Percentiles rank a stretch among this genome's conserved stretches.
Evolutionary conservation across 2,329 filamentous ascomycete genomes (phyloP).

Genomic region (Ceratocystis harringtonii): DNA sequence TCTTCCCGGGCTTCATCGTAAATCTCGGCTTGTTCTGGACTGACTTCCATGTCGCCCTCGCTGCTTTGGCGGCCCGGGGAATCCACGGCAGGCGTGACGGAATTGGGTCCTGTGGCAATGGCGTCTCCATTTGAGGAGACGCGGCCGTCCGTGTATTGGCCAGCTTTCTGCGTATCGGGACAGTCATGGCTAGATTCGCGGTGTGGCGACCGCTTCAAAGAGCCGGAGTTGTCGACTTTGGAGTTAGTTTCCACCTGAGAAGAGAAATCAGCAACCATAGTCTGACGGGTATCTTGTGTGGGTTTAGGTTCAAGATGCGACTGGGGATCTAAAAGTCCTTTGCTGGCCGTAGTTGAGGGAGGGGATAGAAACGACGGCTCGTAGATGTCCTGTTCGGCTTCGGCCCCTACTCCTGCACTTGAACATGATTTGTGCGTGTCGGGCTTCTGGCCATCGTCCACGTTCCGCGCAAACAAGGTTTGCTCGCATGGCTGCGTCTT

Average conservation of each 20-base stretch:
- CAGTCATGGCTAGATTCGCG: background rate
- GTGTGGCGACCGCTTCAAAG: background rate
- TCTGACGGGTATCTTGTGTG: background rate
- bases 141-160: background rate
- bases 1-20: background rate
- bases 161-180: background rate
- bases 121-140: background rate
- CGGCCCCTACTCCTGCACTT: no score
- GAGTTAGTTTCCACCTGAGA: slow-evolving; percentile 4
- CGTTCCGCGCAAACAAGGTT: background rate
- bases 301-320: background rate
- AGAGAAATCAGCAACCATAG: slow-evolving; percentile 2
- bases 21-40: background rate
- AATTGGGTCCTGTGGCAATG: background rate
- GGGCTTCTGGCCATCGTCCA: background rate
- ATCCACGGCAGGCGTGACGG: background rate
- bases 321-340: background rate
- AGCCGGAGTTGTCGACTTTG: background rate
- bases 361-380: background rate
- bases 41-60: background rate
- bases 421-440: background rate
- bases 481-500: background rate
- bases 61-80: background rate
- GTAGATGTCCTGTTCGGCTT: background rate
- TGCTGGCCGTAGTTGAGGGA: background rate